A percentile compares a stretch with the other conserved stretches of the same genome.
Conservation (phyloP, 1,284 basidiomycete genomes). For the Leccinum angustisporum region DNA sequence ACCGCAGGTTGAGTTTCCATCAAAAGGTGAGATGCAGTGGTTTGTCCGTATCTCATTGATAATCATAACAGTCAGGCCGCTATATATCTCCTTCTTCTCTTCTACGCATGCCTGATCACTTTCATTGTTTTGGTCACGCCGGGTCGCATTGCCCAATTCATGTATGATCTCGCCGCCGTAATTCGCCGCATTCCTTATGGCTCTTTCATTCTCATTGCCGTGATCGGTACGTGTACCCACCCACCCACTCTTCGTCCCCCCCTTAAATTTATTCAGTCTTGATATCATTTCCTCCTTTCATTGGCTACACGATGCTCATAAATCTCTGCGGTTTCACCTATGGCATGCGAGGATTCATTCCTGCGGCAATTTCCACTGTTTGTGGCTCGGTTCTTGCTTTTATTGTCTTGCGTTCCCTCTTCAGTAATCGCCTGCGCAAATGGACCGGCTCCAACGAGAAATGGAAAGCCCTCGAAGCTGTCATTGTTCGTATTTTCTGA, state of each 20-base stretch:
- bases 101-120: constrained; percentile 26
- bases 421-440: constrained; percentile 50
- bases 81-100: constrained; percentile 29
- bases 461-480: constrained; percentile 75
- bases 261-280: constrained; percentile 44
- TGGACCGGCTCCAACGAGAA: constrained; percentile 66
- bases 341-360: constrained; percentile 70
- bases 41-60: constrained; percentile 7
- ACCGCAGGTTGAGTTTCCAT: constrained; percentile 21
- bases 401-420: constrained; percentile 57
- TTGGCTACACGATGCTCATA: constrained; percentile 67
- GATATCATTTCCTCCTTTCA: constrained; percentile 75
- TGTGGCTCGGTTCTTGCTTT: constrained; percentile 71
- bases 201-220: constrained; percentile 53
- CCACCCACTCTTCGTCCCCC: constrained; percentile 1
- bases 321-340: constrained; percentile 82
- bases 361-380: constrained; percentile 62
- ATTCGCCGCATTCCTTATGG: constrained; percentile 62
- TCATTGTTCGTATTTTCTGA: constrained; percentile 53
- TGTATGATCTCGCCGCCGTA: constrained; percentile 67
- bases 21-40: constrained; percentile 23
- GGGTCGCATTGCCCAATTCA: constrained; percentile 61
- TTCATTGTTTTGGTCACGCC: constrained; percentile 58
- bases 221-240: constrained; percentile 47
- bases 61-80: constrained; percentile 21